Conservation (phyloP, 176 grass and related monocot genomes). For the Ensete glaucum region DNA sequence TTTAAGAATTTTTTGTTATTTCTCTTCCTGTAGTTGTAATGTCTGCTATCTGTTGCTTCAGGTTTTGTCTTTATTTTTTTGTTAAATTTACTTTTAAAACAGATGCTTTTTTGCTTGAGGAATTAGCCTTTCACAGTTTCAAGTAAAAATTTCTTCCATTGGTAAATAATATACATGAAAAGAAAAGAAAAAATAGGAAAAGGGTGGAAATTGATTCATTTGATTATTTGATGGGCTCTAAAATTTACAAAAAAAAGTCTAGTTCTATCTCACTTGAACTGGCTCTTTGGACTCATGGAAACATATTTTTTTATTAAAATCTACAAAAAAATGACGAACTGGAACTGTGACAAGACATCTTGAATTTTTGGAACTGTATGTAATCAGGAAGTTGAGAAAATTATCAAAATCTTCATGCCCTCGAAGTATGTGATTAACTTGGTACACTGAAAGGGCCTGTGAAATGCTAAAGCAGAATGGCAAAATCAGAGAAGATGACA, state of each 20-base stretch:
- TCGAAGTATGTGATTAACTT: not conserved
- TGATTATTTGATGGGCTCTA: no score
- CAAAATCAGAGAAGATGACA: not conserved
- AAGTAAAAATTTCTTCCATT: no score
- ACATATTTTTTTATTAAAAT: no score
- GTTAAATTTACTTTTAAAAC: not conserved
- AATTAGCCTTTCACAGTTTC: not conserved
- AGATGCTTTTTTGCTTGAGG: not conserved
- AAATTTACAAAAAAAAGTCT: no score
- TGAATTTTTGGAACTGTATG: not conserved
- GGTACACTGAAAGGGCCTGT: not conserved
- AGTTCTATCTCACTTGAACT: no score
- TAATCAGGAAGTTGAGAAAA: not conserved
- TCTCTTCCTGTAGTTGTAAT: not conserved
- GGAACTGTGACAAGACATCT: not conserved
- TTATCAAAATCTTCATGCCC: not conserved
- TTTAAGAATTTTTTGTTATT: not conserved
- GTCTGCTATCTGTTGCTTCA: not conserved
- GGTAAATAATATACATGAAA: no score
- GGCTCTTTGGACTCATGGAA: no score
- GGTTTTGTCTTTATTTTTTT: not conserved
- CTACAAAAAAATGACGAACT: not conserved
- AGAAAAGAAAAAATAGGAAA: no score
- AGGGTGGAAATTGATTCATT: no score
- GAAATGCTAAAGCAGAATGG: not conserved